Base-by-base conservation (phyloP, 257 asterid genomes). In the Osmanthus fragrans region DNA sequence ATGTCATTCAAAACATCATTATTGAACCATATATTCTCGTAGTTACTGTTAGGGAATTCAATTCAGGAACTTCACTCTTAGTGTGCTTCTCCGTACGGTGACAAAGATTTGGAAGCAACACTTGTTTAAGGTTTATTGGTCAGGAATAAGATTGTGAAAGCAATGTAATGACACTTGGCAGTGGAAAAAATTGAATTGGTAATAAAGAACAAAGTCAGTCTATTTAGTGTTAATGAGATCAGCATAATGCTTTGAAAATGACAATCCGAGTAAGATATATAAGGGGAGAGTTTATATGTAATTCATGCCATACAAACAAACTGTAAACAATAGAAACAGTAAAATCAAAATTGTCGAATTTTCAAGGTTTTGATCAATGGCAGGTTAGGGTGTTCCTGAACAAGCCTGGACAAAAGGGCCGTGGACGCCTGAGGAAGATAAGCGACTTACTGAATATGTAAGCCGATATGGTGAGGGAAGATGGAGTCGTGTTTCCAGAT, bases 351-450 rank as follows among this genome's bases (percentile, higher is more conserved):
- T 40, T 40, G 16, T 40, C 2, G 9, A 9, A 63, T 63, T 5
- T 60, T 23, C 7, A 25, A 27, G 69, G 33, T 63, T 63, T 25
- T 25, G 3, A 25, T 63, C 69, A 79, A 80, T 80, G 87, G 80
- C 3, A 73, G 36, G 70, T 5, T 51, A 39, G 74, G 40, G 66
- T 30, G 45, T 75, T 54, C 37, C 79, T 67, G 81, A 73, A 60
- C 78, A 64, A 42, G 79, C 70, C 13, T 82, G 87, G 88, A 73
- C 82, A 34, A 87, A 87, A 74, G 91, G 89, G 72, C 88, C 87
- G 0, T 88, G 89, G 91, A 88, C 89, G n/a, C 88, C 86, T 4
- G 83, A 80, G 73, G 91, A 88, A 80, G 91, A 88, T 49, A 74
- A 54, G 80, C 73, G 85, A 36, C 89, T 88, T 34, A n/a, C 75